A percentile compares a stretch with the other conserved stretches of the same genome.
phyloP scores from a whole-genome alignment of 225 moss, liverwort and hornwort species.

The Straminergon stramineum region DNA sequence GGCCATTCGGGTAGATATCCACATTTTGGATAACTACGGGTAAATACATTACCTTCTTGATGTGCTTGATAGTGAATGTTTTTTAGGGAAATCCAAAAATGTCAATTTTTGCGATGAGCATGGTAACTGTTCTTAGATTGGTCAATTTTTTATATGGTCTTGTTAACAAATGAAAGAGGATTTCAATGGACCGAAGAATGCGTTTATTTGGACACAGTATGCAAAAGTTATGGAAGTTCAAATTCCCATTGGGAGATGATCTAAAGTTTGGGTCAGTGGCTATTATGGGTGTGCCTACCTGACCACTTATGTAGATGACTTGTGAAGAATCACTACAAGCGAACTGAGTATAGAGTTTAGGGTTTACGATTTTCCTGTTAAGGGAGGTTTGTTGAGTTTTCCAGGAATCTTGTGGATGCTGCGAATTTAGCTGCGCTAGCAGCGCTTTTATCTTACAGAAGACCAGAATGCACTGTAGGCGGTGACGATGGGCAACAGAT shows the following conservation, averaged over 20 bases:
- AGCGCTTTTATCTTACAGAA: constrained; percentile 54
- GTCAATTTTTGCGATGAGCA: neutral
- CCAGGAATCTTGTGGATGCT: constrained; percentile 87
- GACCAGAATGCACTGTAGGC: constrained; percentile 76
- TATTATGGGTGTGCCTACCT: neutral
- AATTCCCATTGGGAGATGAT: neutral
- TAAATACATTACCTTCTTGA: constrained; percentile 1
- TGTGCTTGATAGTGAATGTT: neutral
- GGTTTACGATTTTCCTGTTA: neutral
- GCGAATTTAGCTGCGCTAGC: constrained; percentile 80
- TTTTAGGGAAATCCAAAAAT: neutral
- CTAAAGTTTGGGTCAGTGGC: neutral
- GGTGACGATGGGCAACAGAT: constrained; percentile 77
- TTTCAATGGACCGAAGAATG: neutral
- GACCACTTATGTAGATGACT: neutral
- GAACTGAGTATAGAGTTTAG: neutral
- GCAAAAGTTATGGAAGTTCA: neutral
- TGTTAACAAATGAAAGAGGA: neutral
- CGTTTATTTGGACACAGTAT: neutral
- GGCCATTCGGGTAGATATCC: constrained; percentile 73
- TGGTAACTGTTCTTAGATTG: neutral
- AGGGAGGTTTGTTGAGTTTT: neutral
- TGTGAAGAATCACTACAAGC: neutral
- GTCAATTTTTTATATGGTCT: neutral
- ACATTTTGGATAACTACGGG: constrained; percentile 86